Conservation (phyloP, 306 rosid genomes). For the Quercus robur region DNA sequence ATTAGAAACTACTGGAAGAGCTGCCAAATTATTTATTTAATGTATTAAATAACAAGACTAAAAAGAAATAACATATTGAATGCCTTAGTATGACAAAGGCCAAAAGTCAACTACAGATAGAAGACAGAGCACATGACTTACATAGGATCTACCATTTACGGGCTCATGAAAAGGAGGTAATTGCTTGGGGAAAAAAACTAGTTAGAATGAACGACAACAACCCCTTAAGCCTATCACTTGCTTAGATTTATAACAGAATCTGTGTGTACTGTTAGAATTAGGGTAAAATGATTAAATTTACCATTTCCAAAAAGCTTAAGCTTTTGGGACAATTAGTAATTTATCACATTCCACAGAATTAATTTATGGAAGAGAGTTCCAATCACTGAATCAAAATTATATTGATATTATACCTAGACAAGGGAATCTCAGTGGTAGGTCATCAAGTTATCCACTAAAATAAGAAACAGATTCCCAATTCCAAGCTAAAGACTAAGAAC, state of each 20-base stretch:
- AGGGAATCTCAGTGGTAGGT: not conserved
- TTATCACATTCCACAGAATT: not conserved
- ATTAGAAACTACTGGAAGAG: constrained; percentile 74
- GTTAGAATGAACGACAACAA: constrained; percentile 3
- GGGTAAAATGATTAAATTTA: no score
- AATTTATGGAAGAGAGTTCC: not conserved
- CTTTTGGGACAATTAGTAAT: no score
- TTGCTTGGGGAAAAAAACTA: not conserved
- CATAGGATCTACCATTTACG: not conserved
- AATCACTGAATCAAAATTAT: constrained; percentile 11
- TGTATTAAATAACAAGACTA: constrained; percentile 22
- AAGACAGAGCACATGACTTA: not conserved
- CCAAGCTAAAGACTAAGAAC: not conserved
- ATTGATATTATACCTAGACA: constrained; percentile 9
- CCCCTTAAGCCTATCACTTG: constrained; percentile 3
- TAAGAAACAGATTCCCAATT: not conserved
- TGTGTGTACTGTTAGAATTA: not conserved
- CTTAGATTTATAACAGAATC: not conserved
- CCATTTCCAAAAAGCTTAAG: no score
- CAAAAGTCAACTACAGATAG: not conserved
- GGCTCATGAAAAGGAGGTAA: not conserved
- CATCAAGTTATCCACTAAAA: not conserved
- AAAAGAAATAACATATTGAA: not conserved
- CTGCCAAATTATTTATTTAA: constrained; percentile 45
- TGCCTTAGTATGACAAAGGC: constrained; percentile 5